These are phyloP conservation scores for Castanea mollissima DNA, from an alignment of 306 rosid genomes.

Conservation along the genomic window DNA sequence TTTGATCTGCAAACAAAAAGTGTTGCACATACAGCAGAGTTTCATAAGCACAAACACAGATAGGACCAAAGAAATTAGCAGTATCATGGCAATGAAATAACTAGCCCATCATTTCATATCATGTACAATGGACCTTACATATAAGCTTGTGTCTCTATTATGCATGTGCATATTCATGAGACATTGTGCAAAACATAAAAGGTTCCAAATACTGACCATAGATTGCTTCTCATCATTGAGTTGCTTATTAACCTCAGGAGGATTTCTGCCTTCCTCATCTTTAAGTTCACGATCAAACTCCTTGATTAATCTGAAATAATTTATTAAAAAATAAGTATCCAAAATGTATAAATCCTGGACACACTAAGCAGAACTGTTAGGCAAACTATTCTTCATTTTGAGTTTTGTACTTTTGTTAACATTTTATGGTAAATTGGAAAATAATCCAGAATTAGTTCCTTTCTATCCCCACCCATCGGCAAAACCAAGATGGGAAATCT, in stretches of 20 bases:
- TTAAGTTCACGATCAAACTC: slow-evolving; percentile 93
- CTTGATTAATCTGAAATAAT: slow-evolving; percentile 69
- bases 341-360: slow-evolving; percentile 11
- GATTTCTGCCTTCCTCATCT: slow-evolving; percentile 80
- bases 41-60: not conserved
- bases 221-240: slow-evolving; percentile 97
- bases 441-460: not conserved
- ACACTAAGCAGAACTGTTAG: slow-evolving; percentile 14
- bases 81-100: not conserved
- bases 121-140: slow-evolving; percentile 7
- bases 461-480: not conserved
- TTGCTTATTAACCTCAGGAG: slow-evolving; percentile 90
- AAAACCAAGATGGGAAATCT: too few species aligned
- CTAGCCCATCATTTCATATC: slow-evolving; percentile 1
- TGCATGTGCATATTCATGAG: slow-evolving; percentile 20
- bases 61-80: not conserved
- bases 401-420: slow-evolving; percentile 2
- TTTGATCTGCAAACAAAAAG: slow-evolving; percentile 77
- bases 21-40: not conserved
- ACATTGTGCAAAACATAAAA: slow-evolving; percentile 7
- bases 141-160: not conserved
- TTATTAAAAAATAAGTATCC: slow-evolving; percentile 10
- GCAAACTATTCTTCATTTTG: slow-evolving; percentile 6
- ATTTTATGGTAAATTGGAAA: slow-evolving; percentile 3
- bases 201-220: slow-evolving; percentile 54